These are phyloP conservation scores for Coprinopsis marcescibilis DNA, from an alignment of 768 basidiomycete species.

Conservation along the genomic window DNA sequence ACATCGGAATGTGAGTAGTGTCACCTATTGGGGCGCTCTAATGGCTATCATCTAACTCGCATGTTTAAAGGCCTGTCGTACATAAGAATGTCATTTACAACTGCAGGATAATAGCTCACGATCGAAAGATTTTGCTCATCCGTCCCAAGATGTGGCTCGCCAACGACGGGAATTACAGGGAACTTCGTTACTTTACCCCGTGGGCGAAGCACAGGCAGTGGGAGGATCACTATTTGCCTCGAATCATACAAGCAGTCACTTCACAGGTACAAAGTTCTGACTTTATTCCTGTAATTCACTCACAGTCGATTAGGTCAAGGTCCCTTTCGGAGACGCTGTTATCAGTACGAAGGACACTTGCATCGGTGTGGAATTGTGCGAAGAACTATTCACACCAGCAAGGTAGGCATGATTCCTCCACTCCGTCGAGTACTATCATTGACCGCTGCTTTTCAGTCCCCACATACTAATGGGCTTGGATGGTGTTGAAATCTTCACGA, in stretches of 20 bases:
- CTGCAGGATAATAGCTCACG: slow-evolving; percentile 84
- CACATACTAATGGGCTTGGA: slow-evolving; percentile 98
- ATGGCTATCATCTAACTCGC: neutral
- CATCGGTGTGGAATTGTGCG: slow-evolving; percentile 94
- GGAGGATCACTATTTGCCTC: slow-evolving; percentile 89
- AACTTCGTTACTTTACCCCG: slow-evolving; percentile 86
- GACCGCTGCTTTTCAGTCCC: slow-evolving; percentile 49
- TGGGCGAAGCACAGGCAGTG: slow-evolving; percentile 87
- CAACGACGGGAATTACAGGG: slow-evolving; percentile 96
- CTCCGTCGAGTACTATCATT: neutral
- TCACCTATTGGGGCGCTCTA: neutral
- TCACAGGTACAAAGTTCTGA: slow-evolving; percentile 55
- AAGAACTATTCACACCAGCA: slow-evolving; percentile 94
- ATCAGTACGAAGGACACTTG: slow-evolving; percentile 92
- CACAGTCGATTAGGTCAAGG: slow-evolving; percentile 53
- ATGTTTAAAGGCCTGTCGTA: slow-evolving; percentile 73
- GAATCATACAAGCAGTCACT: slow-evolving; percentile 83
- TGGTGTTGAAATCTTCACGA: slow-evolving; percentile 98
- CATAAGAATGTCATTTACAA: slow-evolving; percentile 99
- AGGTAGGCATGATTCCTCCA: slow-evolving; percentile 56
- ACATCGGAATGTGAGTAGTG: slow-evolving; percentile 83
- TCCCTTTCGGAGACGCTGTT: slow-evolving; percentile 94
- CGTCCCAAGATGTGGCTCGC: slow-evolving; percentile 99
- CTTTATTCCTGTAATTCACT: neutral
- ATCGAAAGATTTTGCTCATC: slow-evolving; percentile 86